A percentile compares a stretch with the other conserved stretches of the same genome.
Evolutionary conservation across 208 protist genomes (phyloP).

Genomic region (Perkinsela sp.): DNA sequence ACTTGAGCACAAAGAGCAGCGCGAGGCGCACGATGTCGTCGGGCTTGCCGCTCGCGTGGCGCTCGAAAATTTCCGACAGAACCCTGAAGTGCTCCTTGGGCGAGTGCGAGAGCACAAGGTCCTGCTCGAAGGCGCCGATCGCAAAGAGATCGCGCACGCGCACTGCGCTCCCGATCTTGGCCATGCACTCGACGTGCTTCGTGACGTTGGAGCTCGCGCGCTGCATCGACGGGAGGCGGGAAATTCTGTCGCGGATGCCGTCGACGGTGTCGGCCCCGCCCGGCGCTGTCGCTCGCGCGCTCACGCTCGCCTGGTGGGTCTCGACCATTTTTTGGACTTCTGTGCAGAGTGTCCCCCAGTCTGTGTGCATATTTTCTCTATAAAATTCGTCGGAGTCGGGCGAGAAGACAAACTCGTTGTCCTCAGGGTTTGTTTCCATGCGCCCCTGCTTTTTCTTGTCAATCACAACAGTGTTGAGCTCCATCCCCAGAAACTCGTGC

Average conservation of each 20-base stretch:
- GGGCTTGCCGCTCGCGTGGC: slow-evolving; percentile 32
- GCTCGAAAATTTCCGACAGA: slow-evolving; percentile 59
- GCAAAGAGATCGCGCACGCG: not conserved
- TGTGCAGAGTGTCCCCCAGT: slow-evolving; percentile 86
- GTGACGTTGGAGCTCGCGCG: not conserved
- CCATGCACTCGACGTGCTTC: not conserved
- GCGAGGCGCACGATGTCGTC: slow-evolving; percentile 50
- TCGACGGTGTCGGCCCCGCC: slow-evolving; percentile 31
- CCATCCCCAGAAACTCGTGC: slow-evolving; percentile 81
- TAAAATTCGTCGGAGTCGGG: slow-evolving; percentile 79
- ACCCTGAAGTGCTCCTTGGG: slow-evolving; percentile 11
- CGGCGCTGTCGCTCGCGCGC: slow-evolving; percentile 34
- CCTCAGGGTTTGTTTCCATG: slow-evolving; percentile 2
- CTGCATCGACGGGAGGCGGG: not conserved
- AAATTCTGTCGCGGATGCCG: not conserved
- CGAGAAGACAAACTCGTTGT: slow-evolving; percentile 23
- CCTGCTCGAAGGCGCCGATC: not conserved
- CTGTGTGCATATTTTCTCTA: slow-evolving; percentile 67
- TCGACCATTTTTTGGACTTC: slow-evolving; percentile 76
- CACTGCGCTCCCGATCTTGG: not conserved
- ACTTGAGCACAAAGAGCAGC: slow-evolving; percentile 38
- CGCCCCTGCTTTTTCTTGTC: slow-evolving; percentile 11
- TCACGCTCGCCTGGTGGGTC: slow-evolving; percentile 66
- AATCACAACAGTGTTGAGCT: slow-evolving; percentile 58
- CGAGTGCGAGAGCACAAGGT: not conserved